Conservation (phyloP, 306 rosid species). For the Glycine soja region DNA sequence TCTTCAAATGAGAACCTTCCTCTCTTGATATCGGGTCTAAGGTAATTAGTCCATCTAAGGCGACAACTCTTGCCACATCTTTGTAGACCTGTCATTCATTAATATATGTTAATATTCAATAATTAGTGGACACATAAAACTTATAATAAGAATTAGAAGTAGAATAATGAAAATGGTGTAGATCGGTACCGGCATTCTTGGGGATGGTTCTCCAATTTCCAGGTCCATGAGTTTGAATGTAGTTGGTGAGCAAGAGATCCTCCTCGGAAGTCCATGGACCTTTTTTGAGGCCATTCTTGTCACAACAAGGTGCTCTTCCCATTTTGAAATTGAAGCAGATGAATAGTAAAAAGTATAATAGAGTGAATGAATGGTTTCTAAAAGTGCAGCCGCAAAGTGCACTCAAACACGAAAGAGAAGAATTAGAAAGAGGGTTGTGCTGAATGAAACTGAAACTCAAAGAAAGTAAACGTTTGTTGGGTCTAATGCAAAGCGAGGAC, state of each 20-base stretch:
- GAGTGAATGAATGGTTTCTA: neutral
- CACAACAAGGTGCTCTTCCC: constrained; percentile 99
- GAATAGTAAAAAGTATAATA: neutral
- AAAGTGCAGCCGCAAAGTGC: constrained; percentile 46
- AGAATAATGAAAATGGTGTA: neutral
- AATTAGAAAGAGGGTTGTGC: constrained; percentile 3
- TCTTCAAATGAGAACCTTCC: constrained; percentile 96
- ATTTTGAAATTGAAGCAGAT: constrained; percentile 42
- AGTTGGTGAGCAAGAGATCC: constrained; percentile 67
- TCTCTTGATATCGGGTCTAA: constrained; percentile 93
- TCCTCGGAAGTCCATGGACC: constrained; percentile 99
- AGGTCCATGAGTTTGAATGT: constrained; percentile 74
- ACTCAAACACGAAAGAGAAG: neutral
- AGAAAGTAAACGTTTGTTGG: constrained; percentile 47
- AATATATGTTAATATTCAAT: neutral
- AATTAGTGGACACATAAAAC: neutral
- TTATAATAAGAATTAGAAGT: neutral
- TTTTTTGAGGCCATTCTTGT: constrained; percentile 81
- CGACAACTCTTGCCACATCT: constrained; percentile 99
- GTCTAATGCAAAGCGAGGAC: constrained; percentile 36
- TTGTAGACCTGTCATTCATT: constrained; percentile 59
- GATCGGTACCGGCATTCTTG: constrained; percentile 71
- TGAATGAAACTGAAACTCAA: neutral
- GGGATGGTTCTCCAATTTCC: constrained; percentile 93
- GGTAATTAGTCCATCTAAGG: constrained; percentile 92